These are phyloP conservation scores for Vaccinium vitisidaea DNA, from an alignment of 148 eudicot genomes.

Conservation along the genomic window DNA sequence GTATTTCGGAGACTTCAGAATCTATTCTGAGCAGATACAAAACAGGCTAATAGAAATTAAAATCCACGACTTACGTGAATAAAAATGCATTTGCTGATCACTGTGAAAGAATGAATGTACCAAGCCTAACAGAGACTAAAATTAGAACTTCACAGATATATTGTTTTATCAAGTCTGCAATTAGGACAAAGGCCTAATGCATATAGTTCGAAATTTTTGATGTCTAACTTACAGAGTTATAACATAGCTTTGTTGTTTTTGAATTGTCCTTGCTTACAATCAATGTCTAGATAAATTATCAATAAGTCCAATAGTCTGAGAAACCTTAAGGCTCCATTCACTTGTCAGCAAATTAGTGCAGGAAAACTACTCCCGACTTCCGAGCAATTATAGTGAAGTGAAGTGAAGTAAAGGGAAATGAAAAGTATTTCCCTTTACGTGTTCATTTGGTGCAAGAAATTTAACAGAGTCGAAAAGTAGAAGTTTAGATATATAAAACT, in stretches of 20 bases:
- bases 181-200: not conserved
- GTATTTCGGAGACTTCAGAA: constrained; percentile 50
- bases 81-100: not conserved
- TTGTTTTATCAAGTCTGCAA: not conserved
- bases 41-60: constrained; percentile 26
- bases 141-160: not conserved
- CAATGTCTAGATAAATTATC: not conserved
- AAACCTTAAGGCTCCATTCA: not conserved
- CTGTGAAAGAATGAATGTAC: not conserved
- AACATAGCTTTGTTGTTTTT: not conserved
- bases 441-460: too few relatives aligned
- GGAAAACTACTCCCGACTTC: too few relatives aligned
- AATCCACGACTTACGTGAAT: constrained; percentile 4
- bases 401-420: too few relatives aligned
- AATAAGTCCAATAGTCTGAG: not conserved
- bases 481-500: too few relatives aligned
- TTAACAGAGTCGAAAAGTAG: too few relatives aligned
- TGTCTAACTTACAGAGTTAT: not conserved
- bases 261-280: not conserved
- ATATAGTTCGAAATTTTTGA: not conserved
- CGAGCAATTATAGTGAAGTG: too few relatives aligned
- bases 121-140: not conserved
- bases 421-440: too few relatives aligned
- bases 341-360: too few relatives aligned
- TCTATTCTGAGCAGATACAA: constrained; percentile 65